Conservation (phyloP, 495 filamentous ascomycete species). For the Parathielavia hyrcaniae region DNA sequence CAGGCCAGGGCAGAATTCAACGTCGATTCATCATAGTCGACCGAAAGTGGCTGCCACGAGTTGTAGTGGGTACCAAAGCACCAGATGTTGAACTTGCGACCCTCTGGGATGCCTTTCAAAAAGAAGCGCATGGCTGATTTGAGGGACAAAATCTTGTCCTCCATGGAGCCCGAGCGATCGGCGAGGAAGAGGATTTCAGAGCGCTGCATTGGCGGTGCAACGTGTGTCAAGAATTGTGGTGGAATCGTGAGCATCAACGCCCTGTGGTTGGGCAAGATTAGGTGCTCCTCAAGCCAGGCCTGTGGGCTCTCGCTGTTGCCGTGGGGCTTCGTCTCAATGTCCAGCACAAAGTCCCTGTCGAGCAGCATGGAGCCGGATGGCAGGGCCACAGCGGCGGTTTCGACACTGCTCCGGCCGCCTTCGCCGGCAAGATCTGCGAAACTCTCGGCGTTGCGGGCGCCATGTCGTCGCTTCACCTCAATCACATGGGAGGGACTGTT, state of each 20-base stretch:
- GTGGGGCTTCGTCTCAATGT: slow-evolving; percentile 5
- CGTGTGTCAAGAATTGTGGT: background rate
- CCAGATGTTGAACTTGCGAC: slow-evolving; percentile 20
- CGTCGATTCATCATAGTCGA: slow-evolving; percentile 10
- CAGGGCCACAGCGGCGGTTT: slow-evolving; percentile 8
- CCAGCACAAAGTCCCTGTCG: slow-evolving; percentile 21
- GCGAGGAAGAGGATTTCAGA: slow-evolving; percentile 20
- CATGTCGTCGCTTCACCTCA: slow-evolving; percentile 3
- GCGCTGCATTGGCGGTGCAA: background rate
- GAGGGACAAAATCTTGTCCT: slow-evolving; percentile 13
- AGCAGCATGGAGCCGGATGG: slow-evolving; percentile 7
- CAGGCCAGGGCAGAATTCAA: slow-evolving; percentile 5
- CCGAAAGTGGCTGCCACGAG: slow-evolving; percentile 12
- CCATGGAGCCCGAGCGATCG: slow-evolving; percentile 20
- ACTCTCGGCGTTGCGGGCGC: background rate
- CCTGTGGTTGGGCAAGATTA: slow-evolving; percentile 5
- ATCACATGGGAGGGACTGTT: slow-evolving; percentile 9
- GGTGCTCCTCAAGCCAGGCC: slow-evolving; percentile 20
- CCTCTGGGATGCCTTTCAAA: slow-evolving; percentile 16
- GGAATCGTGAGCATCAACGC: too few relatives aligned
- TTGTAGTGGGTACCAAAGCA: slow-evolving; percentile 14
- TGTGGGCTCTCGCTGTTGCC: slow-evolving; percentile 9
- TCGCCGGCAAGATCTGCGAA: slow-evolving; percentile 20
- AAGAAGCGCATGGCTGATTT: slow-evolving; percentile 22
- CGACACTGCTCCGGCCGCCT: background rate